A percentile compares a stretch with the other conserved stretches of the same genome.
phyloP scores from a whole-genome alignment of 1,284 basidiomycete genomes.

The Rhizoctonia solani region DNA sequence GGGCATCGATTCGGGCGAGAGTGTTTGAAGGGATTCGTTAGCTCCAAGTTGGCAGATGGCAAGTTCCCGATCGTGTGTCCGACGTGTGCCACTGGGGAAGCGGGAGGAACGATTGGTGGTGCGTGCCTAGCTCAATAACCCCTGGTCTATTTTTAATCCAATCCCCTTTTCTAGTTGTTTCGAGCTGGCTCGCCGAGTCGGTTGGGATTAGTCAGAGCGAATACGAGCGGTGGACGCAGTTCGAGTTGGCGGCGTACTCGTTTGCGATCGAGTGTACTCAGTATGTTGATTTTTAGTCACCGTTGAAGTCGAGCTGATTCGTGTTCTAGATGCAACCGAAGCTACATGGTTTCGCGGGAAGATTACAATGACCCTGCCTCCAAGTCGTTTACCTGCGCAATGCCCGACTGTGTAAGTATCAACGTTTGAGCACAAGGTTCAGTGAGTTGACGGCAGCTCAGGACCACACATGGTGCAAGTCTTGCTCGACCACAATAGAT shows the following conservation, averaged over 20 bases:
- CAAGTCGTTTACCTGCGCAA: constrained; percentile 35
- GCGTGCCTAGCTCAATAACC: too few species aligned
- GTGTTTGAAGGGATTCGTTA: constrained; percentile 55
- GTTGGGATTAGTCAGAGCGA: constrained; percentile 57
- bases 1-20: constrained; percentile 58
- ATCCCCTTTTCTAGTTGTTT: neutral
- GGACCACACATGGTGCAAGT: constrained; percentile 36
- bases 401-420: constrained; percentile 32
- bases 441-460: neutral
- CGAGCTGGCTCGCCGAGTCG: constrained; percentile 44
- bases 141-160: neutral
- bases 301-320: neutral
- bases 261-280: constrained; percentile 57
- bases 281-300: constrained; percentile 44
- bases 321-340: constrained; percentile 1
- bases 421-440: neutral
- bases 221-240: constrained; percentile 55
- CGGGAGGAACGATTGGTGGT: constrained; percentile 48
- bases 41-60: constrained; percentile 55
- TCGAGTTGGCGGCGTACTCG: constrained; percentile 59
- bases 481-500: constrained; percentile 35
- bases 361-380: constrained; percentile 27
- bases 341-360: constrained; percentile 30
- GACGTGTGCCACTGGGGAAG: constrained; percentile 47
- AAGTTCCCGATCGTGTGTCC: constrained; percentile 67